phyloP scores from a whole-genome alignment of 1,284 basidiomycete species.

The Leccinum griseonigrum region DNA sequence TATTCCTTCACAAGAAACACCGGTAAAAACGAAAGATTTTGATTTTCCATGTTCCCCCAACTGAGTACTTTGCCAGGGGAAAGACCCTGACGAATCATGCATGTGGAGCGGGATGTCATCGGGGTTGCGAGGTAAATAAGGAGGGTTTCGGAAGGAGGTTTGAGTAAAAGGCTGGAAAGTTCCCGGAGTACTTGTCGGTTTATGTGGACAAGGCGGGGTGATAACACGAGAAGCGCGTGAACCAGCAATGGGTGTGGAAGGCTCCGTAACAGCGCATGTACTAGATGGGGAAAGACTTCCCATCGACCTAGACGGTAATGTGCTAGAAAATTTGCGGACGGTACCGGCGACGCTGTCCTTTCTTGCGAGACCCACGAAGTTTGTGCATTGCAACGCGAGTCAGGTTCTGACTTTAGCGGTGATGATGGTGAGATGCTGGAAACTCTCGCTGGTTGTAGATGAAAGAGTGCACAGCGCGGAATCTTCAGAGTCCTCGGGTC shows the following conservation, averaged over 20 bases:
- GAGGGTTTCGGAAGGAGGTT: constrained; percentile 28
- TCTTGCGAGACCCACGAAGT: constrained; percentile 1
- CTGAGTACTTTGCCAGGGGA: constrained; percentile 32
- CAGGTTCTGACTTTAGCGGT: neutral
- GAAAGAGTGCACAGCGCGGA: constrained; percentile 5
- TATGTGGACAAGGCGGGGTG: constrained; percentile 33
- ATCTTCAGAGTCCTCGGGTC: constrained; percentile 28
- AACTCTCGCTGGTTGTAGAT: constrained; percentile 1
- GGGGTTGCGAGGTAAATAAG: constrained; percentile 28
- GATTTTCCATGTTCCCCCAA: constrained; percentile 47
- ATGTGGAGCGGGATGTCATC: constrained; percentile 23
- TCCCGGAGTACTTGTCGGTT: constrained; percentile 29
- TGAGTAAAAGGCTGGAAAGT: constrained; percentile 32
- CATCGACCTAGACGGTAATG: neutral
- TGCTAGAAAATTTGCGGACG: neutral
- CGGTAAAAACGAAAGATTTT: constrained; percentile 35
- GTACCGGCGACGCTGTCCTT: constrained; percentile 7
- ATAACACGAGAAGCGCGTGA: constrained; percentile 18
- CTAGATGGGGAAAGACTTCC: constrained; percentile 10
- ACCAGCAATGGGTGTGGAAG: constrained; percentile 24
- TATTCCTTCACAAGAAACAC: constrained; percentile 36
- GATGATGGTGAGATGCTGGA: constrained; percentile 13
- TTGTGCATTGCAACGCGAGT: constrained; percentile 10
- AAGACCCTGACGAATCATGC: constrained; percentile 12
- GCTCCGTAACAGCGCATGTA: constrained; percentile 8